Evolutionary conservation across 352 stramenopile species (phyloP), one percentile per base, ranked within the genome.

Genomic region (Phytophthora kernoviae): DNA sequence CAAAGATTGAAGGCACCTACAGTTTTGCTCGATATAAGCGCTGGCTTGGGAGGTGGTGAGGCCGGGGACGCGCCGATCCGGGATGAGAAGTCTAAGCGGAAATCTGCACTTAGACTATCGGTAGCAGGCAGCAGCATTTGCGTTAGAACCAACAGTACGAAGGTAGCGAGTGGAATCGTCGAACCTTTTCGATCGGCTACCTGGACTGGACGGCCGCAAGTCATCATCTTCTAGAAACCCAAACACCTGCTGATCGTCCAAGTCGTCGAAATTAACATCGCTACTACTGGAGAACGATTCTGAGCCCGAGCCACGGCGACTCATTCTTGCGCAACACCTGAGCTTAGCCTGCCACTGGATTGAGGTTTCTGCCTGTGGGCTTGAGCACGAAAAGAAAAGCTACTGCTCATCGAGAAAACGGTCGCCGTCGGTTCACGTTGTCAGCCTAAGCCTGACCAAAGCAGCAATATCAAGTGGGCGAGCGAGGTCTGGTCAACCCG

Each of bases 191-290:
- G 62, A 62, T 17, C 50, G 57, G 24, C 20, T 63, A 20, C 26
- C 49, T 42, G 52, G 27, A n/a, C 21, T 69, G 48, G 39, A 21
- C 11, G 39, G 32, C 10, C 36, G 48, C 17, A 56, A 40, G 9
- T 76, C 66, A 9, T 79, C 72, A 10, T 65, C 72, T 37, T 79
- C 79, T 5, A 90, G 65, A 33, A 73, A 82, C 15, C 75, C 68
- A 30, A 90, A 79, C 10, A 87, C 68, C 20, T 87, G 75, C 6
- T 73, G 64, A 24, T 90, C 70, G 49, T 90, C 75, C 8, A 84
- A 21, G 42, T 90, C 77, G 50, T 87, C 75, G 46, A 87, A 90
- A 18, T 79, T 87, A 24, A 84, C 69, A 17, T 90, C 79, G 44
- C 77, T 80, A 33, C 59, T 68, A 42, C 73, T 87, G 14, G 77